Conservation (phyloP, 768 basidiomycete species). For the Auricularia cornea region DNA sequence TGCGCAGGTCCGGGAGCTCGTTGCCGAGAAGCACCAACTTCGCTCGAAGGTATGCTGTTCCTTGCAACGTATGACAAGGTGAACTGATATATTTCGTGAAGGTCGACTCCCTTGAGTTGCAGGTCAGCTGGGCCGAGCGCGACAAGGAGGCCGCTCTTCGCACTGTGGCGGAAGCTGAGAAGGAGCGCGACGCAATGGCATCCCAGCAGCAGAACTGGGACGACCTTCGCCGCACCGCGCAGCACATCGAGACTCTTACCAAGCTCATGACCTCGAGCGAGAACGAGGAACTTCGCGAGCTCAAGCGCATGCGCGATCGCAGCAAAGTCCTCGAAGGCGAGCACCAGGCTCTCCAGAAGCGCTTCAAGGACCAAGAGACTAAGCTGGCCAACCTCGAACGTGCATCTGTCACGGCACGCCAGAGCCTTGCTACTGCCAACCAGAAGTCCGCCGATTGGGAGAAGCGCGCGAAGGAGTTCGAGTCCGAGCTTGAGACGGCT, state of each 20-base stretch:
- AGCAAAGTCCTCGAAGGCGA: slow-evolving; percentile 57
- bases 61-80: not conserved
- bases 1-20: slow-evolving; percentile 45
- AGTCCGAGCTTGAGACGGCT: slow-evolving; percentile 51
- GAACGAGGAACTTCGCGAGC: slow-evolving; percentile 64
- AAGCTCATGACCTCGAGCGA: slow-evolving; percentile 53
- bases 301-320: slow-evolving; percentile 53
- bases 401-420: slow-evolving; percentile 44
- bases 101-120: slow-evolving; percentile 54
- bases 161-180: slow-evolving; percentile 44
- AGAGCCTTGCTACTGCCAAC: slow-evolving; percentile 62
- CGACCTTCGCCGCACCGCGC: slow-evolving; percentile 57
- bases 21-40: slow-evolving; percentile 47
- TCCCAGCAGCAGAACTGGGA: slow-evolving; percentile 73
- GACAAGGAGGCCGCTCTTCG: slow-evolving; percentile 55
- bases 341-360: slow-evolving; percentile 56
- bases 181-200: slow-evolving; percentile 49
- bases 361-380: slow-evolving; percentile 61
- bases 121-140: slow-evolving; percentile 44
- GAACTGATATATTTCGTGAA: slow-evolving; percentile 19
- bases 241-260: slow-evolving; percentile 64
- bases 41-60: slow-evolving; percentile 46
- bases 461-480: slow-evolving; percentile 61
- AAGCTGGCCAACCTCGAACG: slow-evolving; percentile 56
- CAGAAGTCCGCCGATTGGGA: slow-evolving; percentile 81